Evolutionary conservation across 345 rosid genomes (phyloP), one percentile per base, ranked within the genome.

Genomic region (Euphorbia tirucalli): DNA sequence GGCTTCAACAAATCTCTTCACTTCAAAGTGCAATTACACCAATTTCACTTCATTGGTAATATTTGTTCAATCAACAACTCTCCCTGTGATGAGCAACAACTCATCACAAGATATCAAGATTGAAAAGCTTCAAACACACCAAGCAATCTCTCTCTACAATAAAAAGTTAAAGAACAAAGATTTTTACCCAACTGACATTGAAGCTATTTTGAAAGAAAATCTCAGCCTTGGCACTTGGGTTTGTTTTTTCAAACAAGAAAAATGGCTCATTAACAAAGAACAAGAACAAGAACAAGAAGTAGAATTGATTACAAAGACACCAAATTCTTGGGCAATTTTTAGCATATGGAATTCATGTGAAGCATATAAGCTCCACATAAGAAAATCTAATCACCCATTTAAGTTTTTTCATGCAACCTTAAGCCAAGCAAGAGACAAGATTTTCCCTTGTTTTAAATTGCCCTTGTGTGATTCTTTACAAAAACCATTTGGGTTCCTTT

Each of bases 271-370:
- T 32, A 19, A 50, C 9, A n/a, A 24, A 46, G 35, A 64, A 22
- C 19, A 28, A n/a, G 21, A 18, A 8, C 15, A 62, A 15, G 66
- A 13, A 13, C 37, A 65, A 44, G 69, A 46, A 13, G 71, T 62
- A 65, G 82, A 76, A n/a, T 27, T 64, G 22, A 28, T 57, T 1
- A 52, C 37, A 19, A 71, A 70, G 32, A 74, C 71, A 35, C 84
- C 86, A 43, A 61, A 76, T 37, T 79, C 87, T 52, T 81, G 86
- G 88, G 74, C 71, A 8, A 67, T 85, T 18, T 87, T 87, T 32
- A 85, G 91, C 77, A 61, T 87, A 32, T 87, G 91, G 91, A 85
- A 80, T 61, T 85, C 87, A n/a, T 80, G 86, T 44, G 80, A 85
- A 22, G 75, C 87, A 31, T 75, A 74, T 70, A 77, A 78, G 57